These are phyloP conservation scores for Colletotrichum theobromicola DNA, from an alignment of 2,329 filamentous ascomycete genomes.

Conservation along the genomic window DNA sequence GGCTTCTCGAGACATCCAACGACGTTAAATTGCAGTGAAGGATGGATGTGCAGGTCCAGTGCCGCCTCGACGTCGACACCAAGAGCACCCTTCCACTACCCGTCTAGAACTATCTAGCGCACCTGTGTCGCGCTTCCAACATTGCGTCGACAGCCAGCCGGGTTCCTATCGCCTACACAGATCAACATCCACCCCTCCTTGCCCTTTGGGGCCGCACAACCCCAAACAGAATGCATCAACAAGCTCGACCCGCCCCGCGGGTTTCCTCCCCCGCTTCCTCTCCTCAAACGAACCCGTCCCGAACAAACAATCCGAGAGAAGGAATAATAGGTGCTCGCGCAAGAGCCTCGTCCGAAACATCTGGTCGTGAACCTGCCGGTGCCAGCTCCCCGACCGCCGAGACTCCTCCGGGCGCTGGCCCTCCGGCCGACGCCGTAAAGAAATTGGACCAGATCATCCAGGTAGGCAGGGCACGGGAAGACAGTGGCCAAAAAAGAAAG, in stretches of 20 bases:
- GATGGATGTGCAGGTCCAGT: conserved; percentile 22
- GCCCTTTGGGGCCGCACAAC: background rate
- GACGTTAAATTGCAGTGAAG: conserved; percentile 13
- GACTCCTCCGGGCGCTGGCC: conserved; percentile 47
- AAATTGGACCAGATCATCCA: conserved; percentile 95
- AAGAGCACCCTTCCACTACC: background rate
- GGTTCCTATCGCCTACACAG: background rate
- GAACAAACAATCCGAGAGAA: conserved; percentile 80
- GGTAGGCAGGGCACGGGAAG: conserved; percentile 52
- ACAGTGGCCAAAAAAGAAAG: background rate
- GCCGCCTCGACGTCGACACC: conserved; percentile 15
- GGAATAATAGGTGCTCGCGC: conserved; percentile 42
- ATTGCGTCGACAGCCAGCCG: background rate
- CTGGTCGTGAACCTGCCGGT: conserved; percentile 38
- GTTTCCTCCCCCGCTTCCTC: conserved; percentile 76
- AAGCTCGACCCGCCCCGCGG: conserved; percentile 76
- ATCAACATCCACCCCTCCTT: background rate
- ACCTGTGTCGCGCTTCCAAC: background rate
- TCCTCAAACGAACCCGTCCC: conserved; percentile 72
- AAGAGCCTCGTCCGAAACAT: conserved; percentile 48
- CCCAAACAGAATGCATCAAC: conserved; percentile 77
- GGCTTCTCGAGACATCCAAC: background rate
- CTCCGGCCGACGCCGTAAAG: conserved; percentile 70
- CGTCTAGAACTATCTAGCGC: conserved; percentile 1
- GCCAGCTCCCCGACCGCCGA: conserved; percentile 54